Evolutionary conservation across 2,329 filamentous ascomycete genomes (phyloP).

Genomic region (Helotiales sp.): DNA sequence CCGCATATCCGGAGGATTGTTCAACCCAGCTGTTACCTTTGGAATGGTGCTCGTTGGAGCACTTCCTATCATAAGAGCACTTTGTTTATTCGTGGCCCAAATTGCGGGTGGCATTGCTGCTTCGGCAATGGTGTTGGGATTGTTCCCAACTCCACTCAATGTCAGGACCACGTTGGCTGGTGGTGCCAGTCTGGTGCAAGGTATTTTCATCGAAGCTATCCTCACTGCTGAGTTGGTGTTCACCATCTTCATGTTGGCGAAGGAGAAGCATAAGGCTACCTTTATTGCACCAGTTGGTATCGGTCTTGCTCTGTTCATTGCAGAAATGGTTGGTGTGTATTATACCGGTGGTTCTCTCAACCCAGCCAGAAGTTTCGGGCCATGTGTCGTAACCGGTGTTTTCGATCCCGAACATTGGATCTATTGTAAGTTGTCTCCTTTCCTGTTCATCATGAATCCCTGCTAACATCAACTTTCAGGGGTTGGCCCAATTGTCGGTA

Average conservation of each 20-base stretch:
- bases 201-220: constrained; percentile 50
- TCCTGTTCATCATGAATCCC: neutral
- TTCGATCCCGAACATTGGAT: constrained; percentile 51
- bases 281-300: constrained; percentile 52
- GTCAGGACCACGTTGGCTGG: constrained; percentile 45
- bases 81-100: constrained; percentile 37
- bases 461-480: constrained; percentile 23
- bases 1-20: constrained; percentile 51
- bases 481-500: constrained; percentile 52
- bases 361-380: constrained; percentile 46
- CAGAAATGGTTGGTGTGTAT: constrained; percentile 41
- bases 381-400: constrained; percentile 43
- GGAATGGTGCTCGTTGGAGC: constrained; percentile 39
- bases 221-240: constrained; percentile 50
- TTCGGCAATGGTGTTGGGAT: constrained; percentile 41
- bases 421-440: constrained; percentile 36
- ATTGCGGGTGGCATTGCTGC: constrained; percentile 39
- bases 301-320: constrained; percentile 47
- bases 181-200: constrained; percentile 43
- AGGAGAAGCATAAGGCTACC: constrained; percentile 45
- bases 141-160: constrained; percentile 34
- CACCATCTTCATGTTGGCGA: constrained; percentile 47
- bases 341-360: constrained; percentile 49
- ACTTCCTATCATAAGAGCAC: constrained; percentile 33
- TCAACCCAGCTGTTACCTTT: constrained; percentile 48